Percentiles rank a stretch among this genome's conserved stretches.
Evolutionary conservation across 2,329 filamentous ascomycete species (phyloP).

Genomic region (Cercospora canescens): DNA sequence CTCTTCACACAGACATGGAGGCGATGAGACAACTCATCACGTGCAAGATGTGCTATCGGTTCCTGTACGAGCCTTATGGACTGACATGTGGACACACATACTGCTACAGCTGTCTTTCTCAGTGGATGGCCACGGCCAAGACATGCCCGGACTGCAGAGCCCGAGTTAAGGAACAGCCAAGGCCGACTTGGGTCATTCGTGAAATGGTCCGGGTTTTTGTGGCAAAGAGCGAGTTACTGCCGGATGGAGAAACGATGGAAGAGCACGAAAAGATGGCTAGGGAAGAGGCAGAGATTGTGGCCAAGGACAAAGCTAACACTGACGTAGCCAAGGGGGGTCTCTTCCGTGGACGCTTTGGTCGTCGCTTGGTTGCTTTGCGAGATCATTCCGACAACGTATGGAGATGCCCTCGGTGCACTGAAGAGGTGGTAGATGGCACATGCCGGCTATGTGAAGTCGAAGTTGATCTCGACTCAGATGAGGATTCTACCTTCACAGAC

Average conservation of each 20-base stretch:
- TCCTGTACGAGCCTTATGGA: slow-evolving; percentile 69
- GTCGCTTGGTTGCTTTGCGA: slow-evolving; percentile 44
- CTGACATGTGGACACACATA: slow-evolving; percentile 70
- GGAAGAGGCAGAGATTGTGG: slow-evolving; percentile 61
- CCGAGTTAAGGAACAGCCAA: slow-evolving; percentile 58
- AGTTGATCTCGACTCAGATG: slow-evolving; percentile 44
- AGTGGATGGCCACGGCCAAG: slow-evolving; percentile 59
- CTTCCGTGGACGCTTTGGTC: slow-evolving; percentile 62
- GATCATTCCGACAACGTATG: slow-evolving; percentile 62
- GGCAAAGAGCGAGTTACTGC: slow-evolving; percentile 60
- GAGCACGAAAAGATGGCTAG: slow-evolving; percentile 59
- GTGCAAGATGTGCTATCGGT: slow-evolving; percentile 68
- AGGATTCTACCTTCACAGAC: slow-evolving; percentile 42
- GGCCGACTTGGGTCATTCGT: slow-evolving; percentile 65
- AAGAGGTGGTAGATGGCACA: slow-evolving; percentile 63
- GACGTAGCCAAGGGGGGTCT: slow-evolving; percentile 56
- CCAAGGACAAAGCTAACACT: slow-evolving; percentile 58
- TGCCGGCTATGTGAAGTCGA: slow-evolving; percentile 57
- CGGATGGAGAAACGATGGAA: slow-evolving; percentile 62
- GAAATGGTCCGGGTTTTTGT: slow-evolving; percentile 66
- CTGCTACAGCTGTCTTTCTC: slow-evolving; percentile 58
- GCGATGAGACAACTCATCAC: slow-evolving; percentile 61
- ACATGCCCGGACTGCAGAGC: slow-evolving; percentile 69
- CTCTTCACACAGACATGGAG: slow-evolving; percentile 54
- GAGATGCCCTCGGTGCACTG: slow-evolving; percentile 62